Evolutionary conservation across 2,329 filamentous ascomycete genomes (phyloP), one percentile per base, ranked within the genome.

Genomic region (Diaporthe aspalathi): DNA sequence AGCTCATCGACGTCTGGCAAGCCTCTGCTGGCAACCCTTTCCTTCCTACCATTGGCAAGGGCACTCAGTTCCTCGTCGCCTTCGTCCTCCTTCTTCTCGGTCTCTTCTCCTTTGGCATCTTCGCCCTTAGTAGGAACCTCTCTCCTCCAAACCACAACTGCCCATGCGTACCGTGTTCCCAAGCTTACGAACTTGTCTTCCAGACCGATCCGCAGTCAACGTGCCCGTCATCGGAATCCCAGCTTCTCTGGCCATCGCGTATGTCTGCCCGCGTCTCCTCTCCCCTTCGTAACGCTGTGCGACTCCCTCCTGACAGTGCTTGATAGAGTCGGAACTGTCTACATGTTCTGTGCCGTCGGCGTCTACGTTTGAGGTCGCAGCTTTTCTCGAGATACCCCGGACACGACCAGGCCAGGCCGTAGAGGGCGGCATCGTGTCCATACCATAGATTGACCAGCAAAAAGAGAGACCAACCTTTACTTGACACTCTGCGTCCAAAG

Each of bases 261-360:
- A 91, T 79, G 93, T 84, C 49, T 60, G 67, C 62, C 56, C 67
- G 63, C 20, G 17, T 67, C 35, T 38, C 22, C 27, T 43, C n/a
- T 11, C 7, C 50, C 63, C 62, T 73, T 4, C 20, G 11, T 20
- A 20, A 35, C 27, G 50, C 35, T 11, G 50, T 29, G 16, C 45
- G 27, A 47, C 35, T 45, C 52, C 29, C 16, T 4, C 45, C 66
- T 73, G 60, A 69, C 52, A 68, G 77, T 32, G 16, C n/a, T 24
- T 35, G 29, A 14, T 79, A 98, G 95, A 65, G 93, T 97, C 82
- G 96, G 96, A 77, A 92, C 95, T 65, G 94, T 99, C 56, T 98
- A 96, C 84, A 97, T 98, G 92, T 98, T 99, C 84, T 99, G 96
- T 84, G 96, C 95, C 73, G 96, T 96, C 81, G 96, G 96, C 81